Base-by-base conservation (phyloP, 2,329 filamentous ascomycete genomes). In the Ophiocordyceps camponoti-floridani region DNA sequence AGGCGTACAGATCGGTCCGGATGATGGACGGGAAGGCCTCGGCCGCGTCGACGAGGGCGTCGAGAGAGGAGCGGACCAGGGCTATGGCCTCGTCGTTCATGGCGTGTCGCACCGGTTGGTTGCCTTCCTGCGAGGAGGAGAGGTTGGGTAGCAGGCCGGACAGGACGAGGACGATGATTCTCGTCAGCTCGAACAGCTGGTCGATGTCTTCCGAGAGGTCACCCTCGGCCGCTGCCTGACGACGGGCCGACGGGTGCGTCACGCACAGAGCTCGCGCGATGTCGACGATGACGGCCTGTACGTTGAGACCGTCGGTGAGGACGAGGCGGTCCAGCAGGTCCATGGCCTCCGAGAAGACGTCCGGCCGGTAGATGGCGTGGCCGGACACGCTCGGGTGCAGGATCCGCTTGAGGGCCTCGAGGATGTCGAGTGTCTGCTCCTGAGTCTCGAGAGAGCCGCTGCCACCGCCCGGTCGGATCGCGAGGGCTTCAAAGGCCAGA, bases 1-100 rank as follows among this genome's bases (percentile, higher is more conserved):
- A 96, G 37, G 91, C 89, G 57, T 96, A 87, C 7, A 98, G 72
- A 59, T 98, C 91, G 10, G 87, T 89, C 58, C 91, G 91, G 67
- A 98, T 98, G 54, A 98, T 88, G 2, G 84, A 79, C 0, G 93
- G 93, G 63, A 98, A 98, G 14, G 96, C 87, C 49, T 93, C 85
- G 7, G 91, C 88, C 1, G 91, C 88, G 56, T 96, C 86, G 4
- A 96, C 91, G 2, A 98, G 75, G 1, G 91, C 85, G 47, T 88
- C 83, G 2, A 98, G 70, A 1, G 86, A 81, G 2, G 83, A 78
- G 23, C 79, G 79, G 43, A 95, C 77, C 3, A 98, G 75, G 2
- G 81, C 69, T 16, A 93, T 74, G 1, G 86, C 84, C 59, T 96
- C 89, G 53, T 95, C 88, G 1, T 84, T 88, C 54, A 94, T 79